Evolutionary conservation across 192 early-diverging fungal species (phyloP), one percentile per base, ranked within the genome.

Genomic region (Coemansia sp.): DNA sequence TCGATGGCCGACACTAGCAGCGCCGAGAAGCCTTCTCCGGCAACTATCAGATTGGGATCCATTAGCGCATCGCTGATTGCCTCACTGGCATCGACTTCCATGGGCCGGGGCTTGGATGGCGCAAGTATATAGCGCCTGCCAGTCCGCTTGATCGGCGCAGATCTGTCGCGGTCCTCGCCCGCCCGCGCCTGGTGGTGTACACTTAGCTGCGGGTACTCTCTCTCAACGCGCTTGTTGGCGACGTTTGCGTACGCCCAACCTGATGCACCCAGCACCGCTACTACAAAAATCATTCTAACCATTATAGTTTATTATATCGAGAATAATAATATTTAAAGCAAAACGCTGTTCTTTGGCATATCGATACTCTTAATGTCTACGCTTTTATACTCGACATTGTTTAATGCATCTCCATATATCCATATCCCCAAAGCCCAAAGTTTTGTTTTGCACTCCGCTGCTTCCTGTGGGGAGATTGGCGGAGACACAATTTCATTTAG

Each of bases 1-100:
- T 67, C 58, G 17, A 74, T 70, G 4, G 65, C 72, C 2, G 60
- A 61, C 38, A 80, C 21, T 9, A 80, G 17, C 7, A 80, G 54
- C 15, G 72, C 39, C 21, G 77, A 65, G 29, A 80, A 68, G 1
- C 39, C 49, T 19, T 62, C 65, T 38, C 58, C 67, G 1, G 56
- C 70, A 7, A 58, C 12, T 2, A 58, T 63, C n/a, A 56, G 45
- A 2, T 53, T 21, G 7, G 62, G 58, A 17, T 69, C 21, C 51
- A 65, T 29, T 23, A 73, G 47, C n/a, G 52, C 67, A 0, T 58
- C 15, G 56, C 60, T 70, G 12, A 79, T 54, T 1, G 65, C 64
- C n/a, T 63, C 52, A 25, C 39, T 57, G 35, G 49, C n/a, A 22
- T 64, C 45, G 8, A 21, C 32, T 9, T 35, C 7, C 7, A 35